Evolutionary conservation across 208 protist genomes (phyloP).

Genomic region (Crithidia brevicula): DNA sequence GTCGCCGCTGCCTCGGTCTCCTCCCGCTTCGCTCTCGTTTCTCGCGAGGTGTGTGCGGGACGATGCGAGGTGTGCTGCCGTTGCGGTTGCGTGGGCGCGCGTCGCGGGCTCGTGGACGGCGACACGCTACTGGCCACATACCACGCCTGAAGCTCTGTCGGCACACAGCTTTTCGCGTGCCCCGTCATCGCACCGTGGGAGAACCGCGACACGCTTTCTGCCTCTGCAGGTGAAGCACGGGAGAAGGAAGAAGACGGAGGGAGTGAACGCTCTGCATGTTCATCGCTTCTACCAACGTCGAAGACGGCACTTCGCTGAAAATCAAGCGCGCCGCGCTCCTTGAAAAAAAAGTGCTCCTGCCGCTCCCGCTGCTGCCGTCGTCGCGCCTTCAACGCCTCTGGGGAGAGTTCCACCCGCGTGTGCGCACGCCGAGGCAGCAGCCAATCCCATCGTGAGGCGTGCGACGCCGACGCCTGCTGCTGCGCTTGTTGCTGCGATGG

Average conservation of each 20-base stretch:
- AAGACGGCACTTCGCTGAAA: slow-evolving; percentile 18
- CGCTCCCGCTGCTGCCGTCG: slow-evolving; percentile 14
- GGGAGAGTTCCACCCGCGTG: too few species aligned
- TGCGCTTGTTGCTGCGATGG: too few species aligned
- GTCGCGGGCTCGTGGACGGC: background rate
- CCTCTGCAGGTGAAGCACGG: too few species aligned
- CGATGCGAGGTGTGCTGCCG: background rate
- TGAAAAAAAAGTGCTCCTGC: slow-evolving; percentile 12
- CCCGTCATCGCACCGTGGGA: too few species aligned
- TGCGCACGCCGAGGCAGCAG: background rate
- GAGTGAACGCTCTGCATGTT: background rate
- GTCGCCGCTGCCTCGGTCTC: too few species aligned
- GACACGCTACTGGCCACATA: slow-evolving; percentile 14
- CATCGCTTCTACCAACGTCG: background rate
- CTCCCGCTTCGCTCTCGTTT: too few species aligned
- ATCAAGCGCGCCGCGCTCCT: slow-evolving; percentile 22
- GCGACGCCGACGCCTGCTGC: background rate
- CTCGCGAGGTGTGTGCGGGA: too few species aligned
- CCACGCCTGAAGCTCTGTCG: slow-evolving; percentile 25
- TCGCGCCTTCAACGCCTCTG: background rate
- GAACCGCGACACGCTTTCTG: too few species aligned
- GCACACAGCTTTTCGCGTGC: slow-evolving; percentile 11
- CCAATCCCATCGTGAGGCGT: background rate
- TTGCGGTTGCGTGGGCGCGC: background rate
- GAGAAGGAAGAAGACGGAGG: too few species aligned